Conservation (phyloP, 768 basidiomycete species). For the Mycena haematopus region DNA sequence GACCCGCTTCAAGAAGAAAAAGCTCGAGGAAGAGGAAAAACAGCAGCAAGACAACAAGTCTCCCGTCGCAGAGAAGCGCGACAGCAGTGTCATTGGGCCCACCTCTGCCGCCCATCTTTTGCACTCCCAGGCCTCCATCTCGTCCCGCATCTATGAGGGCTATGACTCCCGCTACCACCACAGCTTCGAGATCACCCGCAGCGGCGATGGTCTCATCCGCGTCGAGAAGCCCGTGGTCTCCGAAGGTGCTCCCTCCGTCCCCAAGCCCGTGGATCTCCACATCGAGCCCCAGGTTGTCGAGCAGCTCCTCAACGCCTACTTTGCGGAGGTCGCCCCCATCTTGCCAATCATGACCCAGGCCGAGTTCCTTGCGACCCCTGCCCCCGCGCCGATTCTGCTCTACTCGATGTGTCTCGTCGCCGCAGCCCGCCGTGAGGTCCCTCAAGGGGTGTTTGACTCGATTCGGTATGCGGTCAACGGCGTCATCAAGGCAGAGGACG, state of each 20-base stretch:
- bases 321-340: slow-evolving; percentile 85
- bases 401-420: slow-evolving; percentile 96
- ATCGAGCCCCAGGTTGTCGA: slow-evolving; percentile 83
- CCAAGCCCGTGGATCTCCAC: slow-evolving; percentile 72
- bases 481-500: slow-evolving; percentile 88
- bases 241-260: slow-evolving; percentile 59
- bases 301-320: slow-evolving; percentile 89
- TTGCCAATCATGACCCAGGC: slow-evolving; percentile 88
- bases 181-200: slow-evolving; percentile 83
- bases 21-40: slow-evolving; percentile 62
- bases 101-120: slow-evolving; percentile 86
- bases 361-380: slow-evolving; percentile 81
- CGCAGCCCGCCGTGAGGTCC: slow-evolving; percentile 82
- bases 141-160: slow-evolving; percentile 82
- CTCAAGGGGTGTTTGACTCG: slow-evolving; percentile 86
- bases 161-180: slow-evolving; percentile 91
- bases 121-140: slow-evolving; percentile 88
- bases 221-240: slow-evolving; percentile 68
- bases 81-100: slow-evolving; percentile 76
- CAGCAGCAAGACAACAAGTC: slow-evolving; percentile 35
- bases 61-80: slow-evolving; percentile 43
- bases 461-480: slow-evolving; percentile 88
- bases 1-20: slow-evolving; percentile 98
- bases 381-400: slow-evolving; percentile 81
- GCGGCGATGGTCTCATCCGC: slow-evolving; percentile 88